Evolutionary conservation across 2,329 filamentous ascomycete species (phyloP).

Genomic region (Penicillium griseofulvum): DNA sequence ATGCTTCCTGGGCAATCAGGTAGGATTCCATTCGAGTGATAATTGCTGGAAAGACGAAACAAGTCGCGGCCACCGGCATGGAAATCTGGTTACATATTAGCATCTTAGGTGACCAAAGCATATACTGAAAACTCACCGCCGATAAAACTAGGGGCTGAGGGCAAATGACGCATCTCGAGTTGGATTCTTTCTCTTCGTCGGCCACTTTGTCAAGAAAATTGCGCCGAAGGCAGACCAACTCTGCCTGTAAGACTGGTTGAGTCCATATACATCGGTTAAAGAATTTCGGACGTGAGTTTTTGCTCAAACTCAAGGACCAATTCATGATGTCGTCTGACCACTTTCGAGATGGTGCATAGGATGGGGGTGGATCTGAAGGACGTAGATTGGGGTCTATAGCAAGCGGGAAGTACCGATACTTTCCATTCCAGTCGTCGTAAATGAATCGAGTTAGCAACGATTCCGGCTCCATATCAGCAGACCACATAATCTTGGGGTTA

Average conservation of each 20-base stretch:
- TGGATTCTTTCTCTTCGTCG: conserved; percentile 48
- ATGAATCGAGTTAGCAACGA: conserved; percentile 52
- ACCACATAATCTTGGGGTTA: conserved; percentile 48
- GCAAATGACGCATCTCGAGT: conserved; percentile 64
- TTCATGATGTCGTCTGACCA: conserved; percentile 68
- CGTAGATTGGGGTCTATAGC: conserved; percentile 31
- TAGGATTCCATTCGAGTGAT: conserved; percentile 80
- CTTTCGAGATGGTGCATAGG: conserved; percentile 36
- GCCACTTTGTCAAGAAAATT: conserved; percentile 74
- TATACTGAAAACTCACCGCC: conserved; percentile 53
- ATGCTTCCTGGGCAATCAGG: conserved; percentile 76
- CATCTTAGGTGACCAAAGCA: background rate
- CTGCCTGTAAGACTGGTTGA: conserved; percentile 79
- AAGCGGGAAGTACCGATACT: conserved; percentile 56
- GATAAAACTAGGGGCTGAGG: conserved; percentile 76
- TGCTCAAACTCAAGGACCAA: conserved; percentile 76
- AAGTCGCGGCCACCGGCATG: conserved; percentile 66
- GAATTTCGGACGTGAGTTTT: conserved; percentile 54
- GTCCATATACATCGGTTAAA: conserved; percentile 55
- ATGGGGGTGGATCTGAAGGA: conserved; percentile 36
- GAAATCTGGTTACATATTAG: conserved; percentile 55
- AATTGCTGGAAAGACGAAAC: conserved; percentile 75
- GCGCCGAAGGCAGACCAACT: conserved; percentile 71
- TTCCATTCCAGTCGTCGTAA: conserved; percentile 57
- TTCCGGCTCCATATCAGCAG: conserved; percentile 36